These are phyloP conservation scores for Oidiodendron maius DNA, from an alignment of 495 filamentous ascomycete species.

Conservation along the genomic window DNA sequence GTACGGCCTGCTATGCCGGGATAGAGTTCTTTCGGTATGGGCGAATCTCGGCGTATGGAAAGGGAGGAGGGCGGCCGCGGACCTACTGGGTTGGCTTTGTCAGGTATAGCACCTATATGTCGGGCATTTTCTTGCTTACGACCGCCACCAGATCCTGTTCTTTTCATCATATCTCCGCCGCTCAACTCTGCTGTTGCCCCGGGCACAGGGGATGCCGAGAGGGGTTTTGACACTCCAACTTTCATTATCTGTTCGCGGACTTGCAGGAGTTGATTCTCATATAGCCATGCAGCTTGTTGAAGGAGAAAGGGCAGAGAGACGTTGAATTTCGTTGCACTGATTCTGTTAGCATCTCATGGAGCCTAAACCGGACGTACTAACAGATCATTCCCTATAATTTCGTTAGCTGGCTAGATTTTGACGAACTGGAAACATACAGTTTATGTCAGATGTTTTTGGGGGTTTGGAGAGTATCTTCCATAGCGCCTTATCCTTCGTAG, in stretches of 20 bases:
- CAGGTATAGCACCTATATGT: slow-evolving; percentile 1
- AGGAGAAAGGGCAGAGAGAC: slow-evolving; percentile 85
- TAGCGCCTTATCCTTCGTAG: slow-evolving; percentile 76
- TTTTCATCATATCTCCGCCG: slow-evolving; percentile 51
- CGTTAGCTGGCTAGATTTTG: slow-evolving; percentile 8
- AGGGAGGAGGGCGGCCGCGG: slow-evolving; percentile 54
- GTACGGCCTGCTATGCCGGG: too few relatives aligned
- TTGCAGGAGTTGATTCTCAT: slow-evolving; percentile 83
- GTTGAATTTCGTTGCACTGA: slow-evolving; percentile 55
- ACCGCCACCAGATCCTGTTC: slow-evolving; percentile 51
- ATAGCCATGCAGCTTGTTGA: slow-evolving; percentile 92
- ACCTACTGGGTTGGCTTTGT: slow-evolving; percentile 29
- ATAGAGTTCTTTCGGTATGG: slow-evolving; percentile 38
- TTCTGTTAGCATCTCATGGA: slow-evolving; percentile 3
- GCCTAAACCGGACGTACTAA: slow-evolving; percentile 32
- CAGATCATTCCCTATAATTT: slow-evolving; percentile 69
- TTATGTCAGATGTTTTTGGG: slow-evolving; percentile 67
- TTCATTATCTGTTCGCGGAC: slow-evolving; percentile 87
- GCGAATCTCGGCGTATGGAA: slow-evolving; percentile 57
- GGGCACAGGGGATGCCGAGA: slow-evolving; percentile 45
- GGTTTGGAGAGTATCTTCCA: slow-evolving; percentile 82
- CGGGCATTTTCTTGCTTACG: slow-evolving; percentile 3
- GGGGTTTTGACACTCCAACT: slow-evolving; percentile 45
- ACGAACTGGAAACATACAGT: slow-evolving; percentile 57
- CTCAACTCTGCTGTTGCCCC: slow-evolving; percentile 40